Evolutionary conservation across 495 filamentous ascomycete genomes (phyloP).

Genomic region (Ramalina intermedia): DNA sequence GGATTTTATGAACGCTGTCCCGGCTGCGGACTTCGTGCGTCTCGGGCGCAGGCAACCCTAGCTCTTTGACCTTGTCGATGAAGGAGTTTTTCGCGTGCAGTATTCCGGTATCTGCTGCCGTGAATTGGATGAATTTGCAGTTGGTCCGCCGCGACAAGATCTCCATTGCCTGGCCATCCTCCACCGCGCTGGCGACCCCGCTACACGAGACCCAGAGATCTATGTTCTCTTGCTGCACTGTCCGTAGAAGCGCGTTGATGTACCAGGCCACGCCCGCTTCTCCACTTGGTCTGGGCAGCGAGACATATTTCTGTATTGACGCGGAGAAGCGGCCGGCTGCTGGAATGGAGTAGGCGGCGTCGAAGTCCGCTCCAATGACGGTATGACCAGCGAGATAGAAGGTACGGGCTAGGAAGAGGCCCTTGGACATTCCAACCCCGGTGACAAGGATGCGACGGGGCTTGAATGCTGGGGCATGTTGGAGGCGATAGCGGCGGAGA

Average conservation of each 20-base stretch:
- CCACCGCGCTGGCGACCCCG: slow-evolving; percentile 38
- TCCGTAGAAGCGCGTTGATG: slow-evolving; percentile 34
- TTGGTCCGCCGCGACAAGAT: slow-evolving; percentile 39
- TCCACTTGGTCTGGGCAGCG: slow-evolving; percentile 26
- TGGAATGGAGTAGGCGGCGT: slow-evolving; percentile 30
- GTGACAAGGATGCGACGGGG: slow-evolving; percentile 55
- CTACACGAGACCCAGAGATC: slow-evolving; percentile 66
- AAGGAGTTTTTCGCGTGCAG: slow-evolving; percentile 49
- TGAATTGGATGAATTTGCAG: slow-evolving; percentile 48
- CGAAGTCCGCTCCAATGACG: slow-evolving; percentile 58
- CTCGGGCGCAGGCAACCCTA: slow-evolving; percentile 44
- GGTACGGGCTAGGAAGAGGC: slow-evolving; percentile 48
- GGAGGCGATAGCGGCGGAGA: slow-evolving; percentile 15
- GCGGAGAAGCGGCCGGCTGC: slow-evolving; percentile 30
- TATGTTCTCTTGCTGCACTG: slow-evolving; percentile 45
- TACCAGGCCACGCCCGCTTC: slow-evolving; percentile 23
- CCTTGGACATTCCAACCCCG: slow-evolving; percentile 55
- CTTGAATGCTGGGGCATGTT: slow-evolving; percentile 27
- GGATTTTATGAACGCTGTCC: slow-evolving; percentile 40
- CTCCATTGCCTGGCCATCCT: slow-evolving; percentile 51
- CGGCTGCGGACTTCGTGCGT: slow-evolving; percentile 40
- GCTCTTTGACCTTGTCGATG: slow-evolving; percentile 31
- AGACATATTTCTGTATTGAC: slow-evolving; percentile 36
- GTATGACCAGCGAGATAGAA: slow-evolving; percentile 52
- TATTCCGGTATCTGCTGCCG: slow-evolving; percentile 28